Evolutionary conservation across 163 green algal species (phyloP).

Genomic region (Chlamydomonas reinhardtii): DNA sequence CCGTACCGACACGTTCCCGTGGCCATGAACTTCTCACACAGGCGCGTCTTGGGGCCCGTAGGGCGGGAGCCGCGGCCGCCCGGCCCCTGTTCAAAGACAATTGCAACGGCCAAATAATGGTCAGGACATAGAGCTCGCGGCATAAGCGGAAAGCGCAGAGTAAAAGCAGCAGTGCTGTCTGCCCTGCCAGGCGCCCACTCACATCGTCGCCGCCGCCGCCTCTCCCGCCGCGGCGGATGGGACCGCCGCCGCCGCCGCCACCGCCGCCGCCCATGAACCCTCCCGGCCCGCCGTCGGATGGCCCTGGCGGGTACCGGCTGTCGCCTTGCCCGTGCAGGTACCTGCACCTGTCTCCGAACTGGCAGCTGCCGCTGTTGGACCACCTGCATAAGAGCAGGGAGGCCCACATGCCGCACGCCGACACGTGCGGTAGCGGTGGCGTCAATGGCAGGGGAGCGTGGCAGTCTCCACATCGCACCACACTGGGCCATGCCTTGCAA

Average conservation of each 20-base stretch:
- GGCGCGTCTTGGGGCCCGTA: conserved; percentile 58
- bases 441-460: too few relatives aligned
- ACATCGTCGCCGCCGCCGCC: not conserved
- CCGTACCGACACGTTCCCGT: conserved; percentile 71
- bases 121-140: too few relatives aligned
- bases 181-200: not conserved
- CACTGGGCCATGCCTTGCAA: too few relatives aligned
- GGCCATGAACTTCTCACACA: conserved; percentile 76
- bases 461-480: too few relatives aligned
- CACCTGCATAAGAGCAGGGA: conserved; percentile 18
- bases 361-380: conserved; percentile 55
- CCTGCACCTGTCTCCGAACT: conserved; percentile 60
- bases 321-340: conserved; percentile 66
- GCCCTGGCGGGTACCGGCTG: conserved; percentile 5
- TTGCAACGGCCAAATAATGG: not conserved
- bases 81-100: not conserved
- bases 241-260: not conserved
- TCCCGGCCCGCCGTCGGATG: not conserved
- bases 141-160: too few relatives aligned
- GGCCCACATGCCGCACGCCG: too few relatives aligned
- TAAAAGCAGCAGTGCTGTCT: too few relatives aligned
- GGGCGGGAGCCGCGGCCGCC: not conserved
- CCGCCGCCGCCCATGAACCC: not conserved
- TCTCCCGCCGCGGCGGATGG: too few relatives aligned
- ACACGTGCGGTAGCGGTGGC: too few relatives aligned